phyloP scores from a whole-genome alignment of 2,329 filamentous ascomycete species.

The Aureobasidium sp. region DNA sequence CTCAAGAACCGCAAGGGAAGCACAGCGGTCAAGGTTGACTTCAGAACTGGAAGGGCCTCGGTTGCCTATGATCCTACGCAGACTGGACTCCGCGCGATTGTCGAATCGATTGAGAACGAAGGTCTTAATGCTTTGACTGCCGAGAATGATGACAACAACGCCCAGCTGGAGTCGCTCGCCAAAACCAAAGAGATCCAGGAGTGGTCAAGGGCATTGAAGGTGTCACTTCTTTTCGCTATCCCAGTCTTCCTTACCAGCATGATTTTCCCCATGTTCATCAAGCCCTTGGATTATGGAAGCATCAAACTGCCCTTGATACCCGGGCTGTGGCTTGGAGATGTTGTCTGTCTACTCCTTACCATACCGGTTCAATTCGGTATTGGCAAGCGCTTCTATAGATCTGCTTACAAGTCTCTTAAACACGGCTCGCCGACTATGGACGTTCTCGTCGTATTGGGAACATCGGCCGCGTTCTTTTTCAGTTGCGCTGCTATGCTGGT shows the following conservation, averaged over 20 bases:
- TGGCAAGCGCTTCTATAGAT: slow-evolving; percentile 85
- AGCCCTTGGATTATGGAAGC: slow-evolving; percentile 66
- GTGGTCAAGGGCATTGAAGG: slow-evolving; percentile 74
- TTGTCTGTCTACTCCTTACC: slow-evolving; percentile 75
- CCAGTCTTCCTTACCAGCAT: slow-evolving; percentile 91
- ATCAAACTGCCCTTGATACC: slow-evolving; percentile 53
- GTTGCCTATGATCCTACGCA: slow-evolving; percentile 63
- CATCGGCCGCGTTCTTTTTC: slow-evolving; percentile 93
- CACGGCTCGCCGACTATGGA: slow-evolving; percentile 96
- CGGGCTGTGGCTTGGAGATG: slow-evolving; percentile 80
- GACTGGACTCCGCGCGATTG: slow-evolving; percentile 71
- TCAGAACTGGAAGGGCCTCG: slow-evolving; percentile 63
- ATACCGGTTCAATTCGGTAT: slow-evolving; percentile 95
- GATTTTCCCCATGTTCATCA: slow-evolving; percentile 81
- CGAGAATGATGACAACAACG: slow-evolving; percentile 91
- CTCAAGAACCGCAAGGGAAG: slow-evolving; percentile 62
- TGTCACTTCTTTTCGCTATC: slow-evolving; percentile 71
- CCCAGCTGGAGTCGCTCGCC: slow-evolving; percentile 87
- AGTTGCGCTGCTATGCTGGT: slow-evolving; percentile 81
- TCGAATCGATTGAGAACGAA: slow-evolving; percentile 69
- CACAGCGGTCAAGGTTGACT: slow-evolving; percentile 61
- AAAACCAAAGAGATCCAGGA: slow-evolving; percentile 96
- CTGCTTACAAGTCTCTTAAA: slow-evolving; percentile 86
- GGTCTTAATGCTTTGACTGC: slow-evolving; percentile 85
- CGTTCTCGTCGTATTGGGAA: slow-evolving; percentile 86